A percentile compares a stretch with the other conserved stretches of the same genome.
These are phyloP conservation scores for Aristolochia californica DNA, from an alignment of 164 flowering plant species.

Conservation along the genomic window DNA sequence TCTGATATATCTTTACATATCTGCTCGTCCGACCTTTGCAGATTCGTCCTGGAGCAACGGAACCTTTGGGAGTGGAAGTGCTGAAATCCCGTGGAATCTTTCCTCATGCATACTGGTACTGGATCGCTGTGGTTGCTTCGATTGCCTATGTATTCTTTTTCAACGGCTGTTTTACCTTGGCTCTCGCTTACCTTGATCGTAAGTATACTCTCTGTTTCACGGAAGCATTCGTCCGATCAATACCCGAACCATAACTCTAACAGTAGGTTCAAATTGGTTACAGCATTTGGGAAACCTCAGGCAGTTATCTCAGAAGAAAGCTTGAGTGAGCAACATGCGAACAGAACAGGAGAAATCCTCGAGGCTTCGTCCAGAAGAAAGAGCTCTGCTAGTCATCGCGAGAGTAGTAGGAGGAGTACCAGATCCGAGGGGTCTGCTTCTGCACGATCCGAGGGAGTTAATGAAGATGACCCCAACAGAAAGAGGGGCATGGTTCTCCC, in stretches of 20 bases:
- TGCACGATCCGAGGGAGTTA: slow-evolving; percentile 7
- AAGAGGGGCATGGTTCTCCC: slow-evolving; percentile 46
- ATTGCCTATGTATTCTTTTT: slow-evolving; percentile 20
- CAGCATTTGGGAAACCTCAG: slow-evolving; percentile 9
- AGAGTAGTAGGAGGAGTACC: background rate
- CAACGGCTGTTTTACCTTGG: slow-evolving; percentile 8
- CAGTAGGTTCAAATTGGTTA: slow-evolving; percentile 12
- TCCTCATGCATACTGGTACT: slow-evolving; percentile 22
- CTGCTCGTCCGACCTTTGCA: background rate
- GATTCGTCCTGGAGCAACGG: slow-evolving; percentile 12
- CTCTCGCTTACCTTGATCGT: slow-evolving; percentile 18
- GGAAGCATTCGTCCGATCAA: background rate
- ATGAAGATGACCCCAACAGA: slow-evolving; percentile 2
- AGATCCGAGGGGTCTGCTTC: background rate
- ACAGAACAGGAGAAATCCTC: slow-evolving; percentile 1
- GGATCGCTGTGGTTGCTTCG: slow-evolving; percentile 30
- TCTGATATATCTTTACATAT: background rate
- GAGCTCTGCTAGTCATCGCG: background rate
- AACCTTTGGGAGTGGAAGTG: slow-evolving; percentile 18
- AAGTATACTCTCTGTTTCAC: background rate
- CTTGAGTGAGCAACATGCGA: slow-evolving; percentile 9
- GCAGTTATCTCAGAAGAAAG: slow-evolving; percentile 7
- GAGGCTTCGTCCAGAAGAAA: slow-evolving; percentile 3
- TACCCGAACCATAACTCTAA: slow-evolving; percentile 1
- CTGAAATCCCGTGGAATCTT: slow-evolving; percentile 22